phyloP scores from a whole-genome alignment of 805 yeast species.

The Kuraishia floccosa region DNA sequence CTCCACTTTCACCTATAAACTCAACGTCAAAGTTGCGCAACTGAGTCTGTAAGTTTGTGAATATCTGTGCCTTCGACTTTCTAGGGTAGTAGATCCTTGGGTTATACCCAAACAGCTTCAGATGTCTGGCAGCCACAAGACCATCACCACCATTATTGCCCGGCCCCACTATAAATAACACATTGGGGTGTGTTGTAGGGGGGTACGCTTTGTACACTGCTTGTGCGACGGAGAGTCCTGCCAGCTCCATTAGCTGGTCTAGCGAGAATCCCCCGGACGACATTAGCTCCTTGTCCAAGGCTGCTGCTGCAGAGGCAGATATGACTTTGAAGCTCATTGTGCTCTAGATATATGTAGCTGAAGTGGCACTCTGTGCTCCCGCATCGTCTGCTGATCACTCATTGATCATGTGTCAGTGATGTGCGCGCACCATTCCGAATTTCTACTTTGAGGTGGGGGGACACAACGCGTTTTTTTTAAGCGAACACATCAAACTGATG shows the following conservation, averaged over 20 bases:
- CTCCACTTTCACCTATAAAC: slow-evolving; percentile 30
- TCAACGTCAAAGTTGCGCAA: slow-evolving; percentile 52
- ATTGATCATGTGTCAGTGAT: neutral
- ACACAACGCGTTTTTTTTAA: too few species aligned
- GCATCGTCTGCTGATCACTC: neutral
- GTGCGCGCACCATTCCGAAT: neutral
- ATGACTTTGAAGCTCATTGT: slow-evolving; percentile 22
- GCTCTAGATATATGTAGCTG: neutral
- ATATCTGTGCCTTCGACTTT: slow-evolving; percentile 43
- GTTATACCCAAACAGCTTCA: slow-evolving; percentile 65
- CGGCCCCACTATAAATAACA: slow-evolving; percentile 80
- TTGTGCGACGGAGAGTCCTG: slow-evolving; percentile 91
- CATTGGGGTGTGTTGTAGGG: slow-evolving; percentile 25
- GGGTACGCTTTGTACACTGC: slow-evolving; percentile 66
- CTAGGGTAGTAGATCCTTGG: slow-evolving; percentile 81
- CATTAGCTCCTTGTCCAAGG: slow-evolving; percentile 81
- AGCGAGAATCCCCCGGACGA: slow-evolving; percentile 69
- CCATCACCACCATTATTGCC: slow-evolving; percentile 99
- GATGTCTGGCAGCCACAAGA: slow-evolving; percentile 86
- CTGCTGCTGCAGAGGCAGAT: slow-evolving; percentile 52
- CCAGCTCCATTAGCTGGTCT: slow-evolving; percentile 91
- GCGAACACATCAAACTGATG: too few species aligned
- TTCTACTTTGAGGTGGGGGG: too few species aligned
- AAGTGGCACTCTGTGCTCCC: slow-evolving; percentile 10
- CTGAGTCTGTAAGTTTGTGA: slow-evolving; percentile 52